Evolutionary conservation across 2,329 filamentous ascomycete species (phyloP).

Genomic region (Neopestalotiopsis clavispora): DNA sequence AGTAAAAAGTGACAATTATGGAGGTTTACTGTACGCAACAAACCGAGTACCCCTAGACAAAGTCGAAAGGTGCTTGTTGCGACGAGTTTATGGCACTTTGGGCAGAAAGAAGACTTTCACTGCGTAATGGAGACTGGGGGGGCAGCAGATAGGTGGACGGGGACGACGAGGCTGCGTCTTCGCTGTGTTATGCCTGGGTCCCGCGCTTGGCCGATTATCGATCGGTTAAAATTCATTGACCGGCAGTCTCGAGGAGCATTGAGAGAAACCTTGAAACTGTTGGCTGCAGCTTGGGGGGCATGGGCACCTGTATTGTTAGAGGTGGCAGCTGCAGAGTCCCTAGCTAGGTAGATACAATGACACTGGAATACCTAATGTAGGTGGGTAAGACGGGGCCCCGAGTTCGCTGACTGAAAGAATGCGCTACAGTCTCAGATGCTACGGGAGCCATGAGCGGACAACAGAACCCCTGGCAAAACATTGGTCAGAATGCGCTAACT

Average conservation of each 20-base stretch:
- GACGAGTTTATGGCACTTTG: background rate
- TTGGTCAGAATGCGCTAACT: too few relatives aligned
- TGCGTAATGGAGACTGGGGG: conserved; percentile 16
- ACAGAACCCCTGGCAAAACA: too few relatives aligned
- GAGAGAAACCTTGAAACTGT: background rate
- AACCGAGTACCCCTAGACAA: background rate
- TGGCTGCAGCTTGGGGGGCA: background rate
- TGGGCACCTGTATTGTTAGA: background rate
- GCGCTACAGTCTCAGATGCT: too few relatives aligned
- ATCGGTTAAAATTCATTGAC: conserved; percentile 6
- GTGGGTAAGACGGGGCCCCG: background rate
- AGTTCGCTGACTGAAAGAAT: background rate
- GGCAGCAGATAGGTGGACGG: background rate
- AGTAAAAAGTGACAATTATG: background rate
- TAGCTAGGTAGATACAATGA: background rate
- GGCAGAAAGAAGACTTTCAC: conserved; percentile 15
- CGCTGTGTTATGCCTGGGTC: conserved; percentile 8
- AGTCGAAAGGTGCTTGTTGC: background rate
- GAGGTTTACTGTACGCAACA: background rate
- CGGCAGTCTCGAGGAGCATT: background rate
- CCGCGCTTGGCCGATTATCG: conserved; percentile 19
- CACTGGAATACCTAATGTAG: background rate
- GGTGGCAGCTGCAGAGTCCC: background rate
- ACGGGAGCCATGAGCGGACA: too few relatives aligned
- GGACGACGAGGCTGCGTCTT: conserved; percentile 9